phyloP scores from a whole-genome alignment of 441 rosid genomes.

The Pelargonium cotyledonis region DNA sequence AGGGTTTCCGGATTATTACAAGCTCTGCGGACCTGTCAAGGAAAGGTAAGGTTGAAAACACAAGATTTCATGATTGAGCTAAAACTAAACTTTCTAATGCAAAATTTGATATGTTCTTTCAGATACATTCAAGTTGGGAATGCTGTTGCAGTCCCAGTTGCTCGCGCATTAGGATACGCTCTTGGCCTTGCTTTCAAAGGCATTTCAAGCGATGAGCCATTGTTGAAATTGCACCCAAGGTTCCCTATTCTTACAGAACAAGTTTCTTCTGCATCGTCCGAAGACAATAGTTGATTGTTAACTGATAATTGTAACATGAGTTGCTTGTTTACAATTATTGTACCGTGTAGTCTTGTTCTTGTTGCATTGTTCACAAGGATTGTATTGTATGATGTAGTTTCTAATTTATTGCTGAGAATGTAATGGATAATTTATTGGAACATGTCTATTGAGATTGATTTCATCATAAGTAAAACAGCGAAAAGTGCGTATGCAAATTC shows the following conservation, averaged over 20 bases:
- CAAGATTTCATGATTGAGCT: too few relatives aligned
- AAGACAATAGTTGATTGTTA: constrained; percentile 20
- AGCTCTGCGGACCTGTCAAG: constrained; percentile 54
- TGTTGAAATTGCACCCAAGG: constrained; percentile 30
- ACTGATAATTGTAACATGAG: too few relatives aligned
- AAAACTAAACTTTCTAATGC: too few relatives aligned
- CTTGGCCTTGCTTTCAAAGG: constrained; percentile 45
- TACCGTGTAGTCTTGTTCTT: too few relatives aligned
- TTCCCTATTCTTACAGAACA: constrained; percentile 24
- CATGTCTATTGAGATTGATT: too few relatives aligned
- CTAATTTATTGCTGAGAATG: too few relatives aligned
- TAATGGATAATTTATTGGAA: too few relatives aligned
- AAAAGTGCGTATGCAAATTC: too few relatives aligned
- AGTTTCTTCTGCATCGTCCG: constrained; percentile 28
- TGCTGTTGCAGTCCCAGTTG: constrained; percentile 69
- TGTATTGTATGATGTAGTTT: too few relatives aligned
- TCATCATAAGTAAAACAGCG: too few relatives aligned
- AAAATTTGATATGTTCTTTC: not conserved
- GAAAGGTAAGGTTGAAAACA: constrained; percentile 36
- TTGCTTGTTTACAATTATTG: too few relatives aligned
- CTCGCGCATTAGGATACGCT: constrained; percentile 54
- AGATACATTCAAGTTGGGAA: constrained; percentile 74
- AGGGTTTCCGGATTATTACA: constrained; percentile 63
- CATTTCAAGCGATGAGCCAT: constrained; percentile 20
- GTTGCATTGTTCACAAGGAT: too few relatives aligned